Evolutionary conservation across 495 filamentous ascomycete genomes (phyloP), one percentile per base, ranked within the genome.

Genomic region (Patellaria atrata): DNA sequence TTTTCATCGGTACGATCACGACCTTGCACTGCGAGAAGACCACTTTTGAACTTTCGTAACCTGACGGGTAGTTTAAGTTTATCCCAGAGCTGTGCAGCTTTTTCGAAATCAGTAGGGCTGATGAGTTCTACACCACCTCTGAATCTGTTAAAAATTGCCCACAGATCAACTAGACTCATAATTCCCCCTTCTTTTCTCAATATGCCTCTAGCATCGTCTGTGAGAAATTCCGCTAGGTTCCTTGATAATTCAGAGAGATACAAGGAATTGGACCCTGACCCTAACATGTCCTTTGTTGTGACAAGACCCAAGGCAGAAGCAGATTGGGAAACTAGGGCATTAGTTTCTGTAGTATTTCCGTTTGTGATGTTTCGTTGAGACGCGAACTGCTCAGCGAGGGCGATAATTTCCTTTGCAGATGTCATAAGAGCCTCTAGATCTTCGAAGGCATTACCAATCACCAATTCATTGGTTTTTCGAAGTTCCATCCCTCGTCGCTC

Each of bases 351-450:
- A 2, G 70, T 67, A 22, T 56, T 68, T 19, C 65, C 73, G 30
- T 54, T 70, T 4, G 50, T 40, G 22, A 66, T 55, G 11, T 73
- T 72, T 6, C 69, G 69, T 44, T 82, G 76, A 10, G 70, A 67
- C 6, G 82, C 74, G 39, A 99, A 84, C 7, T 68, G 77, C 56
- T 96, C 89, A 3, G 89, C 89, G 19, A 97, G 74, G 4, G 84
- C 83, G 15, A 96, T 75, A 29, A 99, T 79, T 47, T 96, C 80
- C 52, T 94, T 94, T 5, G 91, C 89, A 7, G 84, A 93, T 3
- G 84, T 81, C 86, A 94, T 96, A 27, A 99, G 68, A 2, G 91
- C 85, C 50, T 94, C 86, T 10, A 99, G 68, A 54, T 99, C 89
- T 50, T 96, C 89, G 50, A 97, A 96, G 2, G 91, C 85, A 48